Conservation (phyloP, 805 yeast species). For the Candida mattraensis region DNA sequence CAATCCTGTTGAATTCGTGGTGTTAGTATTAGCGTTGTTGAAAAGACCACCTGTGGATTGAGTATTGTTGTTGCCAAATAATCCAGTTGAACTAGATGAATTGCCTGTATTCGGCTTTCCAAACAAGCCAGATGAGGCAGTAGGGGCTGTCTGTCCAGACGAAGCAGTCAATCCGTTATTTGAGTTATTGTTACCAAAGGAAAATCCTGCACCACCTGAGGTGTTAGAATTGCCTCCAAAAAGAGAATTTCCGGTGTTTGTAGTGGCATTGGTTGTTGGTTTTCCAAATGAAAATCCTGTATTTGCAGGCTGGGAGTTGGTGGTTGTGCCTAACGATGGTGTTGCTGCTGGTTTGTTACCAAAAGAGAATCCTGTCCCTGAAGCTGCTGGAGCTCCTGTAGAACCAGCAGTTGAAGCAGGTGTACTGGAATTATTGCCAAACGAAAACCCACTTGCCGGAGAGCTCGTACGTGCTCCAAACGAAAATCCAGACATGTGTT, state of each 20-base stretch:
- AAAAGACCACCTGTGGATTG: constrained; percentile 4
- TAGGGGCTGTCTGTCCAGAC: too few relatives aligned
- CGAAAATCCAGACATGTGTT: constrained; percentile 17
- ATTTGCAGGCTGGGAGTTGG: constrained; percentile 2
- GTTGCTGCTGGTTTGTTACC: constrained; percentile 13
- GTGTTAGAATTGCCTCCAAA: constrained; percentile 5
- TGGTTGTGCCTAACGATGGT: constrained; percentile 9
- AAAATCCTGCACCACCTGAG: constrained; percentile 13
- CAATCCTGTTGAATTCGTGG: constrained; percentile 1
- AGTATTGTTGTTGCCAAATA: too few relatives aligned
- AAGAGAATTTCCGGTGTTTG: too few relatives aligned
- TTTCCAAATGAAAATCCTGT: constrained; percentile 16
- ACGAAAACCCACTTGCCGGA: constrained; percentile 13
- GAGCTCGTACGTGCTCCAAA: constrained; percentile 16
- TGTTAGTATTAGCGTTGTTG: constrained; percentile 2
- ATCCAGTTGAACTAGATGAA: too few relatives aligned
- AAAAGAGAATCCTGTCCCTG: constrained; percentile 15
- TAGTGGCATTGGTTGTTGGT: constrained; percentile 5
- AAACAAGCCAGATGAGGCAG: too few relatives aligned
- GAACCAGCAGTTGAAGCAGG: background rate
- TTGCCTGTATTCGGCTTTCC: too few relatives aligned
- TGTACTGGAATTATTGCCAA: constrained; percentile 6
- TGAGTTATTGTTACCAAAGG: constrained; percentile 9
- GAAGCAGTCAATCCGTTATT: too few relatives aligned
- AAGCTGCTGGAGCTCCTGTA: constrained; percentile 13